Evolutionary conservation across 2,329 filamentous ascomycete genomes (phyloP), one percentile per base, ranked within the genome.

Genomic region (Neonectria hederae): DNA sequence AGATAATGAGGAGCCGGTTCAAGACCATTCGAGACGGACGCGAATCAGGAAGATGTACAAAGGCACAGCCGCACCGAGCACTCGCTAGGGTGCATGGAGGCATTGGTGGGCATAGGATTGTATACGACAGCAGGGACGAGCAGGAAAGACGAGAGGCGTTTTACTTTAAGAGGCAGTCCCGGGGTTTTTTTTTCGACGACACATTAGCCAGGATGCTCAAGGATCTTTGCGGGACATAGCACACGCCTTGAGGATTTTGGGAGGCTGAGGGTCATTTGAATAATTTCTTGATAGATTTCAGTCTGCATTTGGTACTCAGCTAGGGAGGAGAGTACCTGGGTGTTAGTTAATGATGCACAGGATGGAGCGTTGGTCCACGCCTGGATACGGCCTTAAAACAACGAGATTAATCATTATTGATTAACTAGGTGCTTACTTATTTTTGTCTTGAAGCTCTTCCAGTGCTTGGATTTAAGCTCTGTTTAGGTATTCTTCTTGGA

Each of bases 101-200:
- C 62, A 63, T 69, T 59, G 49, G 63, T 65, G 54, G 54, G 54
- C 58, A 69, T 65, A 59, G 65, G 30, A 19, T 61, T 66, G 54
- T 51, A 64, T 55, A 65, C 54, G 65, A 65, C 54, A 65, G 59
- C 61, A 28, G 56, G 58, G 62, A 60, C 32, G 53, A 59, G 64
- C 42, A 57, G 67, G 70, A 66, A 67, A 65, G 59, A 65, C 56
- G 57, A 61, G 67, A 62, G 72, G 72, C 72, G 72, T 74, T 74
- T 74, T 72, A 65, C 63, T 69, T 74, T 68, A 49, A 53, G 52
- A 59, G 49, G 62, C 49, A 63, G 45, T 49, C 54, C 52, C 45
- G 53, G 53, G 19, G 26, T 43, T 51, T 53, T 62, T 63, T 65
- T 48, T 66, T 66, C 11, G 43, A 22, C 35, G 54, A 53, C 4